Evolutionary conservation across 139 green algal genomes (phyloP), one percentile per base, ranked within the genome.

Genomic region (Ettlia oleoabundans): DNA sequence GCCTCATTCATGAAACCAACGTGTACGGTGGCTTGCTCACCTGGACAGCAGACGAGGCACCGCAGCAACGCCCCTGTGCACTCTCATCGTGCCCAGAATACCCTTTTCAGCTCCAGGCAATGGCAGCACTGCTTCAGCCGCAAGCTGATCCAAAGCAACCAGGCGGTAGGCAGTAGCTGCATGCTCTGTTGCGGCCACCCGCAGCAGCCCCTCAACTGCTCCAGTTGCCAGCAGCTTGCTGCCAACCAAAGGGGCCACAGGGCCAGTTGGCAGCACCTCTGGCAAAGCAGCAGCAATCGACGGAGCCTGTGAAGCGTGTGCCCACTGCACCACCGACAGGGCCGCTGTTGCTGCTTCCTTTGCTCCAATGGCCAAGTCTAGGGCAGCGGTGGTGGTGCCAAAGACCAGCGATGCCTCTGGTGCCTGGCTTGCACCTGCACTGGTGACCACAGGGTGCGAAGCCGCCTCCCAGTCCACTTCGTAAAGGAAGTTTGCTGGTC

Each of bases 401-500:
- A 19, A 9, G 21, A 65, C 15, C 28, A 52, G 42, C 6, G 61
- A 52, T 38, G 63, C 61, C 32, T 42, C n/a, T 32, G 0, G 47
- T 43, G 3, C 41, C 21, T 10, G 42, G 42, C 19, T 51, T 38
- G 4, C 10, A 10, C 18, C 30, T 0, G 10, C 2, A 8, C 18
- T 13, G 53, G 10, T 43, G 69, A 41, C 18, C 22, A 32, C 32
- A 28, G 82, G 82, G 42, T 87, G 43, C 30, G 33, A 68, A 1
- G 76, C 58, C 19, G 76, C 51, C 51, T 86, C 42, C 80, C 64
- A 84, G 10, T 67, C 63, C 0, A 88, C 62, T 43, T 82, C 78
- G 32, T 86, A 88, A 3, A 88, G n/a, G 21, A 80, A 88, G 10
- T 88, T 72, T 30, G 84, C 84, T 47, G 73, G 21, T 42, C 78